These are phyloP conservation scores for Amphibolis antarctica DNA, from an alignment of 106 monocot species.

Conservation along the genomic window DNA sequence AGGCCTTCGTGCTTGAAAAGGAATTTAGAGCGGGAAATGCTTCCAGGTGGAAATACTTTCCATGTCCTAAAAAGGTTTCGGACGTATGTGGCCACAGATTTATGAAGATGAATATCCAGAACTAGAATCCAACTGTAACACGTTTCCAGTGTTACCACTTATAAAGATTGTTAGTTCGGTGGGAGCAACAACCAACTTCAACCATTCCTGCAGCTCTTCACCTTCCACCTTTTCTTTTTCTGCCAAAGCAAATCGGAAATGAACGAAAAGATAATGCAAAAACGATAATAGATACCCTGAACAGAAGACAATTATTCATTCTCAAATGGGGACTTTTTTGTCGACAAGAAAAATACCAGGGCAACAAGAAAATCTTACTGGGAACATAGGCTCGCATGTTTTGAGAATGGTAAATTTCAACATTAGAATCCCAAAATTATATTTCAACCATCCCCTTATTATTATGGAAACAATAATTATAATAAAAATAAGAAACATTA, in stretches of 20 bases:
- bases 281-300: background rate
- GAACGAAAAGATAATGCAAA: background rate
- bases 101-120: slow-evolving; percentile 16
- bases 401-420: background rate
- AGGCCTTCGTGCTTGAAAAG: no score
- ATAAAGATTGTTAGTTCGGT: slow-evolving; percentile 60
- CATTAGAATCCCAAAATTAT: background rate
- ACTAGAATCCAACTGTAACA: slow-evolving; percentile 32
- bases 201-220: slow-evolving; percentile 87
- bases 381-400: background rate
- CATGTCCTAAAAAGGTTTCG: no score
- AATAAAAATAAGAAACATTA: background rate
- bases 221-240: slow-evolving; percentile 96
- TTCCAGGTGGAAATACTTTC: no score
- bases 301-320: no score
- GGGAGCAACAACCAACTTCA: slow-evolving; percentile 81
- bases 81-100: no score
- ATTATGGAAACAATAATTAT: no score
- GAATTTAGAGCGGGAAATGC: no score
- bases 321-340: no score
- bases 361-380: no score
- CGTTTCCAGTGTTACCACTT: slow-evolving; percentile 38
- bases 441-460: no score
- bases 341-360: no score
- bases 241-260: slow-evolving; percentile 15